phyloP scores from a whole-genome alignment of 179 eudicot species.

The Corrigiola litoralis region DNA sequence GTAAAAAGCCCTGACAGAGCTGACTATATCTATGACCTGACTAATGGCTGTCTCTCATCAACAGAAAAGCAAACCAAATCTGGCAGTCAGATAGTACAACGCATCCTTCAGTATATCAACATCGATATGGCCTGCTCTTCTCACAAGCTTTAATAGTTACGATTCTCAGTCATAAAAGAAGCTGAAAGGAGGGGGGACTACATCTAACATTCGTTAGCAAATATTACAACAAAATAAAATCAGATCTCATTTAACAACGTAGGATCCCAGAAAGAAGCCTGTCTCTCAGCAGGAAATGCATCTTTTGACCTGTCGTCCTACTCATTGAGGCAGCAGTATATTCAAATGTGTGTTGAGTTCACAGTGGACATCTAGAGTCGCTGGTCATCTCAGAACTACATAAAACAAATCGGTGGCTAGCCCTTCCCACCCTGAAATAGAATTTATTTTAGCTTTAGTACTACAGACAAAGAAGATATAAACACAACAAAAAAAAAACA shows the following conservation, averaged over 20 bases:
- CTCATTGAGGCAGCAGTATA: too few relatives aligned
- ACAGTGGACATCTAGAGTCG: background rate
- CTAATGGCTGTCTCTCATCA: too few relatives aligned
- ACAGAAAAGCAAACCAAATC: too few relatives aligned
- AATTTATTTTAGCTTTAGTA: background rate
- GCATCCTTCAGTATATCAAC: background rate
- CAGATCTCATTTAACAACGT: background rate
- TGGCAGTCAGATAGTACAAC: too few relatives aligned
- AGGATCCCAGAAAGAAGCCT: slow-evolving; percentile 10
- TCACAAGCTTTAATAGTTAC: background rate
- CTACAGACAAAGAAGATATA: background rate
- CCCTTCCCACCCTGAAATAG: slow-evolving; percentile 30
- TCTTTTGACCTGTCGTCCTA: too few relatives aligned
- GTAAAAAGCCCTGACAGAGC: too few relatives aligned
- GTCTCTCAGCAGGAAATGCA: background rate
- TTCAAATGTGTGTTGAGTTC: background rate
- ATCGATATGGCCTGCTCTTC: background rate
- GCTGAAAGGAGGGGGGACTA: background rate
- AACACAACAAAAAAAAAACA: background rate
- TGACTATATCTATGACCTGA: too few relatives aligned
- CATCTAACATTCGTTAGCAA: background rate
- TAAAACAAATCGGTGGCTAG: slow-evolving; percentile 1
- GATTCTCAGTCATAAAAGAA: background rate
- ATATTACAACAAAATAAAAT: background rate
- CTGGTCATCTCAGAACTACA: background rate